These are phyloP conservation scores for Ustilago curta DNA, from an alignment of 1,284 basidiomycete genomes.

Conservation along the genomic window DNA sequence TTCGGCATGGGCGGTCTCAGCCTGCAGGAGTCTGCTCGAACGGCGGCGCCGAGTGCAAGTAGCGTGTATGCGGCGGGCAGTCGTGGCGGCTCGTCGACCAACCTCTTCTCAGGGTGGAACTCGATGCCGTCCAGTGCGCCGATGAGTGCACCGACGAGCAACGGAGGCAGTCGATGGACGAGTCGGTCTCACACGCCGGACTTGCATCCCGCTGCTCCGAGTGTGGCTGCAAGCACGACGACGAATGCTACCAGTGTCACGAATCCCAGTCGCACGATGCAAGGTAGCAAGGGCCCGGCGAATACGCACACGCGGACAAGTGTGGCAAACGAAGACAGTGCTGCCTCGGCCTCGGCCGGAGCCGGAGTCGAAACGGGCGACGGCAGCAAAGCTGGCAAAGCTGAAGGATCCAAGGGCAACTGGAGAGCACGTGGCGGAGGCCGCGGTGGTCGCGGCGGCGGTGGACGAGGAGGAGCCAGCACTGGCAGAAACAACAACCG, in stretches of 20 bases:
- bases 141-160: slow-evolving; percentile 29
- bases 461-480: slow-evolving; percentile 8
- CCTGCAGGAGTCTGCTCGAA: slow-evolving; percentile 17
- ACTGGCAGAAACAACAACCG: slow-evolving; percentile 2
- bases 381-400: neutral
- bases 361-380: slow-evolving; percentile 1
- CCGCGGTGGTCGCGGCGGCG: slow-evolving; percentile 11
- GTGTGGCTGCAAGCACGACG: slow-evolving; percentile 17
- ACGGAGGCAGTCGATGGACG: slow-evolving; percentile 47
- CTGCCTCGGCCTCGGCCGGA: neutral
- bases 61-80: slow-evolving; percentile 29
- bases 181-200: slow-evolving; percentile 48
- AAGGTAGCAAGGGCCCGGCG: slow-evolving; percentile 4
- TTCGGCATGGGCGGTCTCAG: slow-evolving; percentile 38
- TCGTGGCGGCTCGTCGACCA: slow-evolving; percentile 25
- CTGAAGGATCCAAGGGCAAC: slow-evolving; percentile 2
- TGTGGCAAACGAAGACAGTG: neutral
- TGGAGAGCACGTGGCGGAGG: slow-evolving; percentile 18
- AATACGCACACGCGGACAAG: neutral
- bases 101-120: slow-evolving; percentile 11
- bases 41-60: slow-evolving; percentile 1
- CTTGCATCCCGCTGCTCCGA: slow-evolving; percentile 9
- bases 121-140: slow-evolving; percentile 17
- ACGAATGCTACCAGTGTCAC: slow-evolving; percentile 13
- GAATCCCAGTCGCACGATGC: neutral